These are phyloP conservation scores for Magnaporthiopsis rhizophila DNA, from an alignment of 2,329 filamentous ascomycete species.

Conservation along the genomic window DNA sequence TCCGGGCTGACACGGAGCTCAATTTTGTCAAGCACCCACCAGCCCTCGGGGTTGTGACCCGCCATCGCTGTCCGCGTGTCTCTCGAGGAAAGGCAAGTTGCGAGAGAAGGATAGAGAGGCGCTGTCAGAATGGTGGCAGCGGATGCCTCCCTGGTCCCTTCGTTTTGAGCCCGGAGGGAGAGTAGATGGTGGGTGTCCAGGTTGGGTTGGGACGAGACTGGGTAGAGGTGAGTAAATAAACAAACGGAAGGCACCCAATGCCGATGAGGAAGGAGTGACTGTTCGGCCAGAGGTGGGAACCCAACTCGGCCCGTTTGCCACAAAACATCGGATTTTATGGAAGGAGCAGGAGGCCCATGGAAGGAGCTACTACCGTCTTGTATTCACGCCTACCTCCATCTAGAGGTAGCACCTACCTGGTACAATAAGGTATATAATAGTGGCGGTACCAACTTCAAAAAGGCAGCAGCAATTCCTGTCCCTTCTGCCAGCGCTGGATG, in stretches of 20 bases:
- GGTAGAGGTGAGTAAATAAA: too few species aligned
- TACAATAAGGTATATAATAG: too few species aligned
- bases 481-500: slow-evolving; percentile 52
- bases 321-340: background rate
- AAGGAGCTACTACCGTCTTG: background rate
- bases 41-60: too few species aligned
- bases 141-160: background rate
- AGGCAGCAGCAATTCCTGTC: slow-evolving; percentile 34
- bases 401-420: too few species aligned
- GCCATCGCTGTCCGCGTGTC: background rate
- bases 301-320: background rate
- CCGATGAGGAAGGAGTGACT: too few species aligned
- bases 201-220: too few species aligned
- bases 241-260: background rate
- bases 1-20: background rate
- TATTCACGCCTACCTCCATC: background rate
- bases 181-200: background rate
- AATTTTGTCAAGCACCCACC: background rate
- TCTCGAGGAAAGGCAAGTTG: background rate
- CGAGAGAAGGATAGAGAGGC: background rate
- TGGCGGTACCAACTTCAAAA: background rate
- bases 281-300: background rate
- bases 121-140: background rate
- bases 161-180: too few species aligned
- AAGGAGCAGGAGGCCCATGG: background rate